These are phyloP conservation scores for Onygena corvina DNA, from an alignment of 2,329 filamentous ascomycete species.

Conservation along the genomic window DNA sequence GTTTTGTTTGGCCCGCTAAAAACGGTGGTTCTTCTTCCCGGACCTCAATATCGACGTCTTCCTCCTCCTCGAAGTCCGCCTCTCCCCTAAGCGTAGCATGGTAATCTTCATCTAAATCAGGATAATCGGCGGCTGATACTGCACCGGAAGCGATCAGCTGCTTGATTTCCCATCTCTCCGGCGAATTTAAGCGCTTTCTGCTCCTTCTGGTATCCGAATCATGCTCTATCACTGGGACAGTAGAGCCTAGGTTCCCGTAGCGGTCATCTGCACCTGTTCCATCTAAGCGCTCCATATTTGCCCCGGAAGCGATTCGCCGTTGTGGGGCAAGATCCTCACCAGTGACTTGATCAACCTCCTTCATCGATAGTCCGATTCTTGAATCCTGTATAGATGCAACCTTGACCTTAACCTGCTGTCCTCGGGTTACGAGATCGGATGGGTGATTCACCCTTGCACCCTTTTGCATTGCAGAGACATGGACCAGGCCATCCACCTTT, in stretches of 20 bases:
- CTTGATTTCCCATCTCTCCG: conserved; percentile 93
- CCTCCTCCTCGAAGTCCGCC: conserved; percentile 79
- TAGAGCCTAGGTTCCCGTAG: conserved; percentile 41
- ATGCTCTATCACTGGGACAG: conserved; percentile 52
- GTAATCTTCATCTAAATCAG: conserved; percentile 88
- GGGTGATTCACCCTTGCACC: conserved; percentile 84
- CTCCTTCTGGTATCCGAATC: conserved; percentile 47
- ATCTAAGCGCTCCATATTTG: conserved; percentile 74
- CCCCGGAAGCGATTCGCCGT: conserved; percentile 68
- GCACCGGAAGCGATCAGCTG: conserved; percentile 94
- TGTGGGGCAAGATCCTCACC: conserved; percentile 74
- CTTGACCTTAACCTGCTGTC: conserved; percentile 84
- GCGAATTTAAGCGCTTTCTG: conserved; percentile 90
- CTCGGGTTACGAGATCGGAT: conserved; percentile 67
- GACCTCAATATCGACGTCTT: conserved; percentile 95
- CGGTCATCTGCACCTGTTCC: conserved; percentile 44
- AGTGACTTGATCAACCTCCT: conserved; percentile 84
- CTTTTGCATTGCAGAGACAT: conserved; percentile 77
- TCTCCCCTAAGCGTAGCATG: conserved; percentile 77
- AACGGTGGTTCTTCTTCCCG: conserved; percentile 94
- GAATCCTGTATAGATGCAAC: conserved; percentile 73
- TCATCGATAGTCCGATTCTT: conserved; percentile 85
- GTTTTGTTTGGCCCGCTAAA: conserved; percentile 88
- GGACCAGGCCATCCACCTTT: conserved; percentile 84
- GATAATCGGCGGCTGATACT: conserved; percentile 83